Base-by-base conservation (phyloP, 371 early-diverging fungal species). In the Rhizopus stolonifer region DNA sequence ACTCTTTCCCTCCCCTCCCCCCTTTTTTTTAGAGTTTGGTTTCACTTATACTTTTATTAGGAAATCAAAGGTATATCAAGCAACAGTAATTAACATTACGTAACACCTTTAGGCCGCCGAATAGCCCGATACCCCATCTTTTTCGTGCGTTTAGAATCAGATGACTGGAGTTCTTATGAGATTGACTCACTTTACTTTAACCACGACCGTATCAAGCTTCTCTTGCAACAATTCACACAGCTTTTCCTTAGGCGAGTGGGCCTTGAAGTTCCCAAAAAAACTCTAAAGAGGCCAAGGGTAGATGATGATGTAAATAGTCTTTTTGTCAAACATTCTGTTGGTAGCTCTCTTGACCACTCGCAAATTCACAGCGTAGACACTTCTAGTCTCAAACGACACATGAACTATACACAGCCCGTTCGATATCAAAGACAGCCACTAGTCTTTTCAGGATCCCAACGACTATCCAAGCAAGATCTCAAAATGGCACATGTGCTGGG, bases 91-190 rank as follows among this genome's bases (percentile, higher is more conserved):
- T 24, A 14, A 34, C 14, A 34, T 22, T 11, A 36, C 9, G 22
- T 49, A 15, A 46, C 23, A 29, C n/a, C 32, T 11, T 46, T n/a
- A 36, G 56, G 57, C 15, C 58, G 65, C 17, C 40, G 60, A 25
- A 34, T 34, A 17, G 77, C 79, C 32, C 65, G 66, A 14, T 54
- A 80, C 50, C 85, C 84, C 1, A 70, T 85, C 2, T 87, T 71
- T 51, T 52, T 84, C 4, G 66, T 85, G 4, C 65, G 69, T 24
- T 32, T 85, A 13, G 54, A 45, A 4, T 75, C 78, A 33, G 74
- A 73, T 1, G 36, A 49, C 4, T 49, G 65, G 58, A 60, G 60
- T 18, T 54, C 63, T 6, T 80, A 69, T 54, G 81, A 87, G 33
- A 61, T 84, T 10, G 33, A 25, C 13, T 13, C 56, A n/a, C n/a